phyloP scores from a whole-genome alignment of 768 basidiomycete species.

The Boletus pseudopeckii region DNA sequence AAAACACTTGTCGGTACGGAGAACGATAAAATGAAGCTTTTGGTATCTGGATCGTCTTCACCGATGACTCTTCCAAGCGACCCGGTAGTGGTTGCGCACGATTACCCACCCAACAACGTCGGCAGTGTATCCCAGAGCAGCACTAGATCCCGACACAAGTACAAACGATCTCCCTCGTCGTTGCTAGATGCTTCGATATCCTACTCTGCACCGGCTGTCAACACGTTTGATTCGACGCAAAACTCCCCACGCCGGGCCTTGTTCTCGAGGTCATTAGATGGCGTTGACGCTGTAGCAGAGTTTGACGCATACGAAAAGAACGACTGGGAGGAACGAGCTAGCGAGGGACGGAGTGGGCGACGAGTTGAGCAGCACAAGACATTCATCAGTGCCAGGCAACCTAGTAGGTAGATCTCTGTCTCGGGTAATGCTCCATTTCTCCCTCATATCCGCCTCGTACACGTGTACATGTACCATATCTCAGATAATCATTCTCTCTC shows the following conservation, averaged over 20 bases:
- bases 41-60: slow-evolving; percentile 13
- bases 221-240: no score
- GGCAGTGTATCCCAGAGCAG: slow-evolving; percentile 34
- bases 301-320: slow-evolving; percentile 41
- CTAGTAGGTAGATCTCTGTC: not conserved
- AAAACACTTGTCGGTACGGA: slow-evolving; percentile 20
- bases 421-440: not conserved
- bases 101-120: slow-evolving; percentile 58
- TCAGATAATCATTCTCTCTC: slow-evolving; percentile 5
- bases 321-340: slow-evolving; percentile 50
- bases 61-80: slow-evolving; percentile 10
- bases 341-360: slow-evolving; percentile 47
- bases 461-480: slow-evolving; percentile 24
- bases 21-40: slow-evolving; percentile 12
- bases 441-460: not conserved
- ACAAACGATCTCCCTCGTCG: slow-evolving; percentile 1
- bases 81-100: slow-evolving; percentile 15
- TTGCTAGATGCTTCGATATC: no score
- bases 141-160: slow-evolving; percentile 26
- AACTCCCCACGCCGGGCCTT: no score
- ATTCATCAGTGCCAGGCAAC: slow-evolving; percentile 29
- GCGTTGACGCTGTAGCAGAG: slow-evolving; percentile 7
- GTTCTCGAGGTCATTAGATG: no score
- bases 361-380: slow-evolving; percentile 38
- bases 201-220: no score